Base-by-base conservation (phyloP, 2,329 filamentous ascomycete species). In the Neofusicoccum ribis region DNA sequence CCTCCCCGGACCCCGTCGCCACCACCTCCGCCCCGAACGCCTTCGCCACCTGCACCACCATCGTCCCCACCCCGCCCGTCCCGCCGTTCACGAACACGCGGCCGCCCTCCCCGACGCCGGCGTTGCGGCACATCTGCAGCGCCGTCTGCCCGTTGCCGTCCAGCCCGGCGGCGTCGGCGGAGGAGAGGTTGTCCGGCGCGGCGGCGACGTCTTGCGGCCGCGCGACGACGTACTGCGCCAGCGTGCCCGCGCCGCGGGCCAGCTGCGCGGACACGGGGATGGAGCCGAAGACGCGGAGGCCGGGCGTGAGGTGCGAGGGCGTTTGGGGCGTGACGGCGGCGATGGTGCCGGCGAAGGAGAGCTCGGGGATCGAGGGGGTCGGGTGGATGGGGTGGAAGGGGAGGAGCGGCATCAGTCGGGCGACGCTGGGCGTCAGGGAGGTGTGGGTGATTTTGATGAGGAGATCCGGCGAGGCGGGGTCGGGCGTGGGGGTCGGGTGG, bases 51-150 rank as follows among this genome's bases (percentile, higher is more conserved):
- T 85, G 83, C 52, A 84, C 72, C 1, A 78, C 73, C 58, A 84
- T 69, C 20, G 77, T 77, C 12, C 83, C 83, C 5, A 85, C 80
- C 12, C 82, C 83, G 0, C 83, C 83, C 68, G 82, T 84, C 20
- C 81, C 84, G 3, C 82, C 83, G 67, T 84, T 83, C 3, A 85
- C 73, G 52, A 85, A 68, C 41, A 84, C 80, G 2, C 77, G 72
- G 20, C 74, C 69, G 0, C 79, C 77, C 14, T 76, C 71, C 0
- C 80, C 78, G 61, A 77, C 68, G 2, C 39, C 39, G 9, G 39
- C 54, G 2, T 72, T 72, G 23, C 71, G 68, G 0, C 80, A 63
- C 39, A 80, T 68, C 56, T 76, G 70, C 51, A 78, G 66, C 17
- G 80, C 80, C 8, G 79, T 80, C 63, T 77, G 71, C 5, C 75